Base-by-base conservation (phyloP, 202 grass and related monocot species). In the Panicum virgatum region DNA sequence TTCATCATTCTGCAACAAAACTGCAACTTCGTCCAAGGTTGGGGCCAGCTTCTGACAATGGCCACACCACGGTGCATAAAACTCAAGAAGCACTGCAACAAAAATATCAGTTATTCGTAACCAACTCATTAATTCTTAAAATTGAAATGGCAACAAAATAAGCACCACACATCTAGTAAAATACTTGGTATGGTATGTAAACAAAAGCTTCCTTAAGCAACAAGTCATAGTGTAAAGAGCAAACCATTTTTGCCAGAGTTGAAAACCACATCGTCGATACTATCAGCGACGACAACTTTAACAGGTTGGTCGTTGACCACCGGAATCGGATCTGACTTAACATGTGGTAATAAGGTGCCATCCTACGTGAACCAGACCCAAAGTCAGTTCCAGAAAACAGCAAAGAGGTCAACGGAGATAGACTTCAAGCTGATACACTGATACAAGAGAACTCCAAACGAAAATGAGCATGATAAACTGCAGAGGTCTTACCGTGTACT, bases 11-110 rank as follows among this genome's bases (percentile, higher is more conserved):
- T 91, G 39, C 58, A 91, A 79, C 11, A 81, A 67, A 57, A 87
- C 48, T 45, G 89, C 89, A 53, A 89, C 84, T 80, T 91, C 84
- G 5, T 91, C 86, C 78, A 94, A 74, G 52, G 91, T 89, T 18
- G 92, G 86, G 6, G 75, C 84, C 53, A 94, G 65, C 74, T 89
- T 83, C 68, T 89, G 83, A 70, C 92, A 91, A 69, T 89, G 84
- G 6, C 58, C 80, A 58, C 92, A 94, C 89, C 89, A 91, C 2
- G 92, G 86, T 38, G 89, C 89, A 89, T 87, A 91, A 52, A 94
- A 87, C 60, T 94, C 89, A 3, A 94, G 78, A 6, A 91, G 57
- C 85, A 91, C 89, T 94, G 78, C 72, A 86, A 12, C 23, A 57
- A 52, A 52, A 74, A 25, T 74, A 39, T 40, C 50, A 56, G 8